Evolutionary conservation across 164 flowering plant species (phyloP).

Genomic region (Chimonanthus salicifolius): DNA sequence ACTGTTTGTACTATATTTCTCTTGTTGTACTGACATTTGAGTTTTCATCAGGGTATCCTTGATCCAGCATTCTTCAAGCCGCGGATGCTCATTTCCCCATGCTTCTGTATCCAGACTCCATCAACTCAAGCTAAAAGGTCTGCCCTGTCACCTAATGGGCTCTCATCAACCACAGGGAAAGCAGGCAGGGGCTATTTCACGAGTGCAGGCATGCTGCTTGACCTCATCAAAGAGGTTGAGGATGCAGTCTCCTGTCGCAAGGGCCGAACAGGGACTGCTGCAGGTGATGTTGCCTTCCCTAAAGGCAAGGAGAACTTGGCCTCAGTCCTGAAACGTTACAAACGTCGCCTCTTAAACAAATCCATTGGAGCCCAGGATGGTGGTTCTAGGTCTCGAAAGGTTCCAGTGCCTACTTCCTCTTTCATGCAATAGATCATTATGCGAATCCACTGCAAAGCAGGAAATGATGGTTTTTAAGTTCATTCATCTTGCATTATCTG

Average conservation of each 20-base stretch:
- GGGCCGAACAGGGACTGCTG: slow-evolving; percentile 91
- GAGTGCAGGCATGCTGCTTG: slow-evolving; percentile 55
- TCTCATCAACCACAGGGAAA: slow-evolving; percentile 53
- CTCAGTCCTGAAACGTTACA: slow-evolving; percentile 93
- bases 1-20: no score
- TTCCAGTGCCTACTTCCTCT: slow-evolving; percentile 20
- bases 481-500: background rate
- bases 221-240: slow-evolving; percentile 84
- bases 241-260: slow-evolving; percentile 76
- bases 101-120: slow-evolving; percentile 80
- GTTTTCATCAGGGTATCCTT: slow-evolving; percentile 59
- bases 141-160: slow-evolving; percentile 50
- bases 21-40: no score
- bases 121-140: slow-evolving; percentile 31
- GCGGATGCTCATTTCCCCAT: slow-evolving; percentile 54
- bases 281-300: slow-evolving; percentile 97
- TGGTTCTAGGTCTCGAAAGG: slow-evolving; percentile 19
- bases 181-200: slow-evolving; percentile 63
- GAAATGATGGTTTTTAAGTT: background rate
- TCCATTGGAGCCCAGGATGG: slow-evolving; percentile 16
- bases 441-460: background rate
- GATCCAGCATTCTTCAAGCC: slow-evolving; percentile 80
- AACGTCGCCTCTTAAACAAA: slow-evolving; percentile 44
- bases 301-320: slow-evolving; percentile 95
- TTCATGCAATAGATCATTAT: slow-evolving; percentile 16